phyloP scores from a whole-genome alignment of 2,329 filamentous ascomycete species.

The Annulohypoxylon truncatum region DNA sequence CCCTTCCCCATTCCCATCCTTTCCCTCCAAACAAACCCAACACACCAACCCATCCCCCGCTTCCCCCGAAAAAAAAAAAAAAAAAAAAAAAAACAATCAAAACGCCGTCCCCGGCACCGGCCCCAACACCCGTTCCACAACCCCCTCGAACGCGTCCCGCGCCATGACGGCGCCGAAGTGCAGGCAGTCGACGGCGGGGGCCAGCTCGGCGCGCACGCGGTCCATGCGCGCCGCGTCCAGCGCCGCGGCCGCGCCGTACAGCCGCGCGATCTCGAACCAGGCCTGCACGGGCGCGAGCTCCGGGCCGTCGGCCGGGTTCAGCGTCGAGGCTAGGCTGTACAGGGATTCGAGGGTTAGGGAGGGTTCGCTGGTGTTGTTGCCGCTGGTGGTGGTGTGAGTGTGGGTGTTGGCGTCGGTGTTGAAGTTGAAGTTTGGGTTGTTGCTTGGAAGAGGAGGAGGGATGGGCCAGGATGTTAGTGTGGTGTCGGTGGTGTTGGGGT shows the following conservation, averaged over 20 bases:
- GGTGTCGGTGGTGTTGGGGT: background rate
- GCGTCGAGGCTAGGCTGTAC: conserved; percentile 58
- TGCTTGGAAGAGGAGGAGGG: conserved; percentile 16
- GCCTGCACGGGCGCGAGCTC: conserved; percentile 65
- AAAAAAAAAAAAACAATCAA: too few species aligned
- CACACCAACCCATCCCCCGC: background rate
- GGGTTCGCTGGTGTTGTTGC: conserved; percentile 50
- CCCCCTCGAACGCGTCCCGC: conserved; percentile 59
- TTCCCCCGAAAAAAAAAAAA: too few species aligned
- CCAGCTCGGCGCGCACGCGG: conserved; percentile 56
- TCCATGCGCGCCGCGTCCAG: conserved; percentile 52
- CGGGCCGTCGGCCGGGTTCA: conserved; percentile 54
- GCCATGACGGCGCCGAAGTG: conserved; percentile 62
- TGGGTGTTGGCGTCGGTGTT: background rate
- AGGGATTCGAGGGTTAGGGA: conserved; percentile 58
- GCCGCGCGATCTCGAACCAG: conserved; percentile 63
- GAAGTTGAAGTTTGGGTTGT: background rate
- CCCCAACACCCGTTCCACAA: conserved; percentile 56
- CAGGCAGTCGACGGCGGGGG: conserved; percentile 58
- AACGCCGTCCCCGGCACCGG: background rate
- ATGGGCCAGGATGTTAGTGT: conserved; percentile 28
- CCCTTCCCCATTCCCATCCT: background rate
- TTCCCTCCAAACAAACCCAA: too few species aligned
- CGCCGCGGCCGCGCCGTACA: conserved; percentile 56
- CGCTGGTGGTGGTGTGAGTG: background rate